A percentile compares a stretch with the other conserved stretches of the same genome.
These are phyloP conservation scores for Abrus pulchellus DNA, from an alignment of 306 rosid species.

Conservation along the genomic window DNA sequence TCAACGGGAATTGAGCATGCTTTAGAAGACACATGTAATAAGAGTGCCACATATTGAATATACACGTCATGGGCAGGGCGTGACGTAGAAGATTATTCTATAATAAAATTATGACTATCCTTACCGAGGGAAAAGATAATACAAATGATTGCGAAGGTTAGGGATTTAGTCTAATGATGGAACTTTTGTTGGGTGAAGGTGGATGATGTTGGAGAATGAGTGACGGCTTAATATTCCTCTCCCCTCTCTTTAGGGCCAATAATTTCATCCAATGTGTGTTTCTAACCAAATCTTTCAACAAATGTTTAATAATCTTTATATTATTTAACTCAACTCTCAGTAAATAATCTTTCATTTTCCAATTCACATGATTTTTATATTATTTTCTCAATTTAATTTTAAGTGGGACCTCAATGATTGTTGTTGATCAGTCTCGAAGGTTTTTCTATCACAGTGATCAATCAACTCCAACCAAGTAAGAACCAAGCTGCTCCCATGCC, in stretches of 20 bases:
- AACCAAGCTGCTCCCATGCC: slow-evolving; percentile 7
- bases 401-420: slow-evolving; percentile 41
- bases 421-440: slow-evolving; percentile 37
- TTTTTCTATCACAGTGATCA: slow-evolving; percentile 23
- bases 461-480: slow-evolving; percentile 44
- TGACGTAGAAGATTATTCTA: slow-evolving; percentile 65
- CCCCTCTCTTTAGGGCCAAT: slow-evolving; percentile 61
- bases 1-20: slow-evolving; percentile 51
- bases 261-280: slow-evolving; percentile 56
- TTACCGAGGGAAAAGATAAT: slow-evolving; percentile 48
- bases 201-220: slow-evolving; percentile 92
- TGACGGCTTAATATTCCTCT: slow-evolving; percentile 91
- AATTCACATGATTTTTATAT: slow-evolving; percentile 39
- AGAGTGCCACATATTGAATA: slow-evolving; percentile 32
- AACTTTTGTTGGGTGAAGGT: slow-evolving; percentile 73
- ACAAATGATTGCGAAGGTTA: slow-evolving; percentile 70
- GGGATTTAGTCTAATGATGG: slow-evolving; percentile 67
- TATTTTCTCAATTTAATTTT: slow-evolving; percentile 5
- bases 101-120: slow-evolving; percentile 50
- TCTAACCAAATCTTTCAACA: slow-evolving; percentile 22
- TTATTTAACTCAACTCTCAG: neutral
- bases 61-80: slow-evolving; percentile 63
- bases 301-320: neutral
- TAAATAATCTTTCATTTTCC: slow-evolving; percentile 33
- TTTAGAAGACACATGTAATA: slow-evolving; percentile 48